Evolutionary conservation across 2,329 filamentous ascomycete species (phyloP), one percentile per base, ranked within the genome.

Genomic region (Sporothrix mexicana): DNA sequence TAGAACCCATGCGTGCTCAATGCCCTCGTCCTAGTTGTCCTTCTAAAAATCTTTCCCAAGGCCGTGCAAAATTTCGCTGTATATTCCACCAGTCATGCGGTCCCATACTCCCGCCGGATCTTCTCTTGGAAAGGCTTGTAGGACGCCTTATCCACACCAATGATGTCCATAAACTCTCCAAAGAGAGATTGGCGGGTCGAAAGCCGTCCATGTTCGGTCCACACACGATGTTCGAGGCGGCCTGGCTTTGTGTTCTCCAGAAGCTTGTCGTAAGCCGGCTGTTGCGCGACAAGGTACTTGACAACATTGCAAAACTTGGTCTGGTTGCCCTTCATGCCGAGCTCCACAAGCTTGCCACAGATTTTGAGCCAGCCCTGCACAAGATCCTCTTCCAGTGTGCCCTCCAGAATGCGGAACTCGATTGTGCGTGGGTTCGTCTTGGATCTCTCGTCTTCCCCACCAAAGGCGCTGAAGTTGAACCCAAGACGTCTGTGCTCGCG

Each of bases 391-490:
- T 78, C 72, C 13, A 81, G 74, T 10, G 78, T 80, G 0, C 80
- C 82, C 67, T 83, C 81, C 59, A 84, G 78, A 61, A 84, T 79
- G 13, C 82, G 79, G 70, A 82, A 81, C 75, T 83, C 82, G 64
- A 84, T 73, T 0, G 82, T 83, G 49, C 79, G 78, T 0, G 81
- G 81, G 36, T 79, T 81, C 13, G 73, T 77, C 6, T 76, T 70
- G 0, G 81, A 78, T 1, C 80, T 76, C 57, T 80, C 80, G 71
- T 82, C 80, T 64, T 82, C 81, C 41, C 77, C 75, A 1, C 79
- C 81, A 61, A 83, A 81, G 0, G 80, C 79, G 72, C 81, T 81
- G 64, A 83, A 83, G 75, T 83, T 83, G 78, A 83, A 82, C 1
- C 82, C 82, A 2, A 83, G 79, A 5, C 82, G 79, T 0, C 81